Percentiles rank a stretch among this genome's conserved stretches.
These are phyloP conservation scores for Daldinia sp. DNA, from an alignment of 2,329 filamentous ascomycete genomes.

Conservation along the genomic window DNA sequence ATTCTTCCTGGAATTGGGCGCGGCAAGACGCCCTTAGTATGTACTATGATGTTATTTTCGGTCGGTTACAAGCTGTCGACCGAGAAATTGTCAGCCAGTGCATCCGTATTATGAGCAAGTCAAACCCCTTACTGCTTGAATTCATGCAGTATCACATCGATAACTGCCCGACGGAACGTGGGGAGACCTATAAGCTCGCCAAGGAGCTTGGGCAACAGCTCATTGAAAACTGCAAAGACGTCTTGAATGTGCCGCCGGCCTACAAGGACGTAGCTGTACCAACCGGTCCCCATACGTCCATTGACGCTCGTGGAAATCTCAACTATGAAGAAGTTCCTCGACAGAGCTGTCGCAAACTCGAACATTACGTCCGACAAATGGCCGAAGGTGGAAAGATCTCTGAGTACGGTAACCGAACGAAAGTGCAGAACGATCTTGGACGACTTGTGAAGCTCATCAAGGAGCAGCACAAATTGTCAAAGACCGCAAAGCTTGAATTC, in stretches of 20 bases:
- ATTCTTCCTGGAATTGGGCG: constrained; percentile 99
- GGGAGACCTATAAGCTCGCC: constrained; percentile 97
- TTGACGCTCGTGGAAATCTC: constrained; percentile 92
- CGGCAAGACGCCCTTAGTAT: constrained; percentile 96
- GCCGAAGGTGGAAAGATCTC: constrained; percentile 98
- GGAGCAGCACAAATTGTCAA: constrained; percentile 97
- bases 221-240: constrained; percentile 97
- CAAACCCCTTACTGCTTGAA: constrained; percentile 92
- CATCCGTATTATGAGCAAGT: constrained; percentile 99
- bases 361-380: constrained; percentile 99
- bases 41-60: constrained; percentile 99
- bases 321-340: constrained; percentile 90
- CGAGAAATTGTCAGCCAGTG: constrained; percentile 98
- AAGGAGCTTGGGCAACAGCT: constrained; percentile 93
- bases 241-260: constrained; percentile 82
- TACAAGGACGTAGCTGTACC: constrained; percentile 97
- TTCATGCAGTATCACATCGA: constrained; percentile 99
- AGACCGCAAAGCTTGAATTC: constrained; percentile 95
- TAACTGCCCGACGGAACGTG: constrained; percentile 95
- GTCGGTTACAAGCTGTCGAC: constrained; percentile 90
- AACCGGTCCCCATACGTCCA: constrained; percentile 90
- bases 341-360: constrained; percentile 91
- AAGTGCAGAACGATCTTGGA: constrained; percentile 95
- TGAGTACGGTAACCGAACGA: constrained; percentile 97
- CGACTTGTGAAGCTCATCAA: constrained; percentile 98